Evolutionary conservation across 1,139 yeast species (phyloP).

Genomic region (Yamadazyma dendronema): DNA sequence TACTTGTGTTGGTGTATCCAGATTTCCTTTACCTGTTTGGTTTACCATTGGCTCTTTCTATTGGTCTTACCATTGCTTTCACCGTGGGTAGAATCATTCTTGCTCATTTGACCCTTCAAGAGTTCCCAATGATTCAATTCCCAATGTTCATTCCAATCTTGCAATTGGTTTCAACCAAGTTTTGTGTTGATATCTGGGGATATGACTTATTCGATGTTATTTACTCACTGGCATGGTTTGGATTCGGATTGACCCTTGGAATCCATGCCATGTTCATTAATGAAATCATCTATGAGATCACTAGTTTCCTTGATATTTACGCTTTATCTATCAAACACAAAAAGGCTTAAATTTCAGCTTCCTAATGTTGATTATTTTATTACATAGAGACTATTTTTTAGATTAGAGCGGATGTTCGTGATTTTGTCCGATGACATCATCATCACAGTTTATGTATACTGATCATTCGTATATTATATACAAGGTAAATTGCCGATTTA

Average conservation of each 20-base stretch:
- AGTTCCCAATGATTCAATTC: conserved; percentile 69
- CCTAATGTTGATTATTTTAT: too few species aligned
- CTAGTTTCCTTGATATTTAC: conserved; percentile 79
- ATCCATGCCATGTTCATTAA: conserved; percentile 76
- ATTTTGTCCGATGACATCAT: too few species aligned
- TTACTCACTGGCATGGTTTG: conserved; percentile 59
- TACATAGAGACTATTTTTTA: conserved; percentile 19
- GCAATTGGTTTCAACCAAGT: conserved; percentile 48
- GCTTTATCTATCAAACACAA: conserved; percentile 84
- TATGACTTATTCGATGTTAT: conserved; percentile 41
- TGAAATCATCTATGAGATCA: conserved; percentile 82
- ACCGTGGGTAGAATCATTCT: conserved; percentile 86
- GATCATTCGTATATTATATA: conserved; percentile 13
- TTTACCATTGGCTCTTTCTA: conserved; percentile 62
- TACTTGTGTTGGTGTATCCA: conserved; percentile 47
- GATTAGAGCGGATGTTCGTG: too few species aligned
- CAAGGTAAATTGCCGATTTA: conserved; percentile 14
- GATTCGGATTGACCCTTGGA: conserved; percentile 74
- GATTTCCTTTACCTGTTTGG: conserved; percentile 48
- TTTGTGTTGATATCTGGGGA: conserved; percentile 38
- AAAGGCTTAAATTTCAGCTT: conserved; percentile 35
- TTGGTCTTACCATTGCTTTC: conserved; percentile 78
- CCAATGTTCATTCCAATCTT: conserved; percentile 66
- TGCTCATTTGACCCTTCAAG: conserved; percentile 79
- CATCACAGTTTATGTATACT: too few species aligned